phyloP scores from a whole-genome alignment of 2,329 filamentous ascomycete genomes.

The Hyphodiscus sp. region DNA sequence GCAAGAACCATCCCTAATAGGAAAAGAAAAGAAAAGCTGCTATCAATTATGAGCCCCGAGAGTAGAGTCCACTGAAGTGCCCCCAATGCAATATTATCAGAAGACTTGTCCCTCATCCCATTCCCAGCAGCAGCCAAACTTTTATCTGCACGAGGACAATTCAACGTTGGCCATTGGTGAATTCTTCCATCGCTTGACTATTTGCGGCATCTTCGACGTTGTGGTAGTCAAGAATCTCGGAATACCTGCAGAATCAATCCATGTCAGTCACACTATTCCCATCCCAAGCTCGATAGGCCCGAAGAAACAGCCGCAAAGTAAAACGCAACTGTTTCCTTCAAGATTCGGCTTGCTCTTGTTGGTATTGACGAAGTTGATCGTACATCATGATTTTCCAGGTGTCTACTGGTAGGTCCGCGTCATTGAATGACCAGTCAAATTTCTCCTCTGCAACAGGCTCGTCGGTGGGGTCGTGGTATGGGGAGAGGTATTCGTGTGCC shows the following conservation, averaged over 20 bases:
- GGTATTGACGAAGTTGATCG: conserved; percentile 34
- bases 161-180: conserved; percentile 14
- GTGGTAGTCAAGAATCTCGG: conserved; percentile 97
- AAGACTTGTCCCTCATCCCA: background rate
- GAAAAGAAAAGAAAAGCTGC: background rate
- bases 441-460: conserved; percentile 95
- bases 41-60: background rate
- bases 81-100: background rate
- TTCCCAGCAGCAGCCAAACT: background rate
- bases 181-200: conserved; percentile 16
- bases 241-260: conserved; percentile 63
- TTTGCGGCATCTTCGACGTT: conserved; percentile 55
- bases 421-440: conserved; percentile 99
- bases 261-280: conserved; percentile 27
- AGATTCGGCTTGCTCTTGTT: conserved; percentile 16
- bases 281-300: background rate
- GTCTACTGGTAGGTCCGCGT: conserved; percentile 92
- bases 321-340: conserved; percentile 19
- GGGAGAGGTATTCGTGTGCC: conserved; percentile 85
- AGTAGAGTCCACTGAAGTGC: background rate
- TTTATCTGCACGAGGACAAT: background rate
- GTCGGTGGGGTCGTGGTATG: conserved; percentile 95
- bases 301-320: conserved; percentile 1
- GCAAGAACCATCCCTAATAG: conserved; percentile 1
- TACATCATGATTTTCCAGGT: conserved; percentile 99